phyloP scores from a whole-genome alignment of 345 rosid genomes.

The Litchi chinensis region DNA sequence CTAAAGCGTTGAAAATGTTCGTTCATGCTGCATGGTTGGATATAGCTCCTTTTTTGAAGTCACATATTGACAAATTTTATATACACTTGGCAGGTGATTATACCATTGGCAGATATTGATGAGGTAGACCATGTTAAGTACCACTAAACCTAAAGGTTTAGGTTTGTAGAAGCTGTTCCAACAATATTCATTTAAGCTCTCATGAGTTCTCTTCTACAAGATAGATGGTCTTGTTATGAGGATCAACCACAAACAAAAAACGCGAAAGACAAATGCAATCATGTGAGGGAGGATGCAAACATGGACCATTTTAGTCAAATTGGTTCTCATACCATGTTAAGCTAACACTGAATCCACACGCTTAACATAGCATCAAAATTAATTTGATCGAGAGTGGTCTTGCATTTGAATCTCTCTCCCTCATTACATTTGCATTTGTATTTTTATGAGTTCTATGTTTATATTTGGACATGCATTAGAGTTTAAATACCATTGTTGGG shows the following conservation, averaged over 20 bases:
- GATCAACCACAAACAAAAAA: neutral
- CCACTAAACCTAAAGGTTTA: neutral
- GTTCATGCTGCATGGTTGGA: neutral
- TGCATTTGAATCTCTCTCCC: neutral
- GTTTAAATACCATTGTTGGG: neutral
- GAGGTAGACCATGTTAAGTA: constrained; percentile 52
- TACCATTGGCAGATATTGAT: constrained; percentile 95
- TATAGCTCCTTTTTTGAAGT: neutral
- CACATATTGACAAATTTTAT: neutral
- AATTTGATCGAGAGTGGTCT: neutral
- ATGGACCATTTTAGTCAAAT: neutral
- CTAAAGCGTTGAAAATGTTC: too few species aligned
- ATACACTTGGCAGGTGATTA: constrained; percentile 57
- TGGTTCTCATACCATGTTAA: neutral
- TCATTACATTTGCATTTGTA: neutral
- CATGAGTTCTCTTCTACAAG: neutral
- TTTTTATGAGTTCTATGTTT: neutral
- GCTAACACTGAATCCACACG: neutral
- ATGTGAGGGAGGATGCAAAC: neutral
- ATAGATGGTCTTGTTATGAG: neutral
- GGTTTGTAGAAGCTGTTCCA: neutral
- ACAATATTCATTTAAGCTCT: neutral
- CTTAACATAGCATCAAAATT: neutral
- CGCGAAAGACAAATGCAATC: neutral
- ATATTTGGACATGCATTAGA: neutral